Percentiles rank a stretch among this genome's conserved stretches.
phyloP scores from a whole-genome alignment of 2,329 filamentous ascomycete genomes.

The Macrophomina pseudophaseolina region DNA sequence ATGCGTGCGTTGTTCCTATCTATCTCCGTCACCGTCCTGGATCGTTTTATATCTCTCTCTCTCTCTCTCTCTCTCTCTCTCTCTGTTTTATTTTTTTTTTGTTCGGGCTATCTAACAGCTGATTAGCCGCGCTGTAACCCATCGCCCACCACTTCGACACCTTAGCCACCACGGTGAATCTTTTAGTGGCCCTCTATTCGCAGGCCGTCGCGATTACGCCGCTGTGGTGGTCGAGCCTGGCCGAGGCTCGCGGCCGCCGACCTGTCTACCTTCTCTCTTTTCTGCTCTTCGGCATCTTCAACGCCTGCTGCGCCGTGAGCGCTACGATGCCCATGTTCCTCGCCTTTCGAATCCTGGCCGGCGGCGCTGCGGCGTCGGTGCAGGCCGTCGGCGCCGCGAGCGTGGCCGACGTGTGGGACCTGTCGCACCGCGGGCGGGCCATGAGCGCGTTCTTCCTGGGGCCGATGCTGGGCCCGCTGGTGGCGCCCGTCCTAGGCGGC shows the following conservation, averaged over 20 bases:
- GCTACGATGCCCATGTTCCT: constrained; percentile 46
- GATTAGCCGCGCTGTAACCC: too few species aligned
- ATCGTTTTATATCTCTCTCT: too few species aligned
- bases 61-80: too few species aligned
- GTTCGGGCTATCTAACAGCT: too few species aligned
- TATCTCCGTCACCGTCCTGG: too few species aligned
- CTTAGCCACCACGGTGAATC: too few species aligned
- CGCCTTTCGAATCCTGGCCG: constrained; percentile 41
- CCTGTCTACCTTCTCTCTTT: constrained; percentile 46
- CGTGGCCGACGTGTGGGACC: constrained; percentile 46
- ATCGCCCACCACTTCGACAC: too few species aligned
- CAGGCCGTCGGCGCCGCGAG: constrained; percentile 47
- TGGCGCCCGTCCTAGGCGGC: constrained; percentile 47
- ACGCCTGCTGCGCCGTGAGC: constrained; percentile 40
- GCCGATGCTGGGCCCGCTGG: constrained; percentile 44
- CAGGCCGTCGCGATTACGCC: constrained; percentile 49
- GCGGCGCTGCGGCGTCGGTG: constrained; percentile 44
- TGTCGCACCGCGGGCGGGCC: constrained; percentile 43
- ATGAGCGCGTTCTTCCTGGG: constrained; percentile 48
- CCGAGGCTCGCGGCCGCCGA: constrained; percentile 42
- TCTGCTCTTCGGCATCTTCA: constrained; percentile 40
- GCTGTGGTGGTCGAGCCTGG: constrained; percentile 48
- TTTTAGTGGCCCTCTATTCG: constrained; percentile 46
- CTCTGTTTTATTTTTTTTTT: too few species aligned
- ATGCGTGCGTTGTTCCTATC: too few species aligned